Conservation (phyloP, 169 alveolate species). For the Perkinsus marinus region DNA sequence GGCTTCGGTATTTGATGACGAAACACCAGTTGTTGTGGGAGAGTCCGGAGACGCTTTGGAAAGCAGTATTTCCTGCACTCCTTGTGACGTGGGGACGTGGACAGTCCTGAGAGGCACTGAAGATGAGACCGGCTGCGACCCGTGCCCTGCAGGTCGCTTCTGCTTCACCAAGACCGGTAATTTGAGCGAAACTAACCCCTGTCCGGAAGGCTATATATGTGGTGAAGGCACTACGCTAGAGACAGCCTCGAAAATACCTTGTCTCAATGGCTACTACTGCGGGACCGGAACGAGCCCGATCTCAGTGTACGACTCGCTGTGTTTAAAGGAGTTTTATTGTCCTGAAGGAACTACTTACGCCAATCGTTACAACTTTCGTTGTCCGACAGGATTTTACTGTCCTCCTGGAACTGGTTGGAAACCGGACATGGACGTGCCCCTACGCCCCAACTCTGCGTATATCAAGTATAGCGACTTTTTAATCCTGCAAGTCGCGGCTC, state of each 20-base stretch:
- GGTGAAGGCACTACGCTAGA: slow-evolving; percentile 20
- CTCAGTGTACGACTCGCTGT: background rate
- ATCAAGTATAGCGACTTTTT: background rate
- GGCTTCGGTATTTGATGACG: background rate
- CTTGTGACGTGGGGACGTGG: slow-evolving; percentile 8
- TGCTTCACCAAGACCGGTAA: slow-evolving; percentile 21
- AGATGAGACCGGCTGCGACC: slow-evolving; percentile 21
- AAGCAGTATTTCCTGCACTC: background rate
- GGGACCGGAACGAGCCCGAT: slow-evolving; percentile 13
- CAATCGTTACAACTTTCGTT: slow-evolving; percentile 7
- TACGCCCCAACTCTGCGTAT: background rate
- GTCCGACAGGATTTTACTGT: slow-evolving; percentile 7
- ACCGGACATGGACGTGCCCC: background rate
- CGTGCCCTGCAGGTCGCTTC: slow-evolving; percentile 26
- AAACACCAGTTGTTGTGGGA: background rate
- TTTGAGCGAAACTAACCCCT: slow-evolving; percentile 12
- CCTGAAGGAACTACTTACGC: background rate
- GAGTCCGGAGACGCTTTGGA: background rate
- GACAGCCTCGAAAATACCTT: background rate
- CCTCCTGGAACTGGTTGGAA: slow-evolving; percentile 7
- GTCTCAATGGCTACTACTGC: slow-evolving; percentile 21
- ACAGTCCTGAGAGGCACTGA: slow-evolving; percentile 18
- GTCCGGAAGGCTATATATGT: slow-evolving; percentile 26
- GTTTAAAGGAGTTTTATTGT: background rate
- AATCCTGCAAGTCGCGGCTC: background rate